Conservation (phyloP, 208 protist genomes). For the Trypanosoma platydactyli region DNA sequence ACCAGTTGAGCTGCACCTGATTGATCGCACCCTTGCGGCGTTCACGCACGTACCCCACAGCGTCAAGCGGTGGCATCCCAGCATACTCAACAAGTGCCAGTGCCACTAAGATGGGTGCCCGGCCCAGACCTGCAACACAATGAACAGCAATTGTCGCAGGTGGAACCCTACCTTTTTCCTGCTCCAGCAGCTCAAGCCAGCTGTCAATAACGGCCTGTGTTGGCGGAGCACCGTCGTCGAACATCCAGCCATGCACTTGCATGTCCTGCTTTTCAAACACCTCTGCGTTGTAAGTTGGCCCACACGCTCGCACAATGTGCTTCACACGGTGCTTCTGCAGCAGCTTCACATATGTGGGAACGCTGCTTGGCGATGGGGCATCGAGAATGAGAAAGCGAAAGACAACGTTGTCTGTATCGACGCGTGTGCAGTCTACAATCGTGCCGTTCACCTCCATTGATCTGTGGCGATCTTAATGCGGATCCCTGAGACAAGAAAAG, state of each 20-base stretch:
- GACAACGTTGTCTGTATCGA: slow-evolving; percentile 28
- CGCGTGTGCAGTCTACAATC: slow-evolving; percentile 35
- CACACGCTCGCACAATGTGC: slow-evolving; percentile 54
- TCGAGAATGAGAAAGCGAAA: slow-evolving; percentile 58
- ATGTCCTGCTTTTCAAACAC: slow-evolving; percentile 32
- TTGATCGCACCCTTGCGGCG: slow-evolving; percentile 67
- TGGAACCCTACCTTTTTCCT: slow-evolving; percentile 20
- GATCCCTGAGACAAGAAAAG: neutral
- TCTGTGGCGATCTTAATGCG: neutral
- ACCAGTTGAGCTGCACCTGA: slow-evolving; percentile 59
- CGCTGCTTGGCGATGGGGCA: slow-evolving; percentile 41
- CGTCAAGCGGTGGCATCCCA: slow-evolving; percentile 49
- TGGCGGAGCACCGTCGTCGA: slow-evolving; percentile 67
- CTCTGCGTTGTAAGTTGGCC: slow-evolving; percentile 39
- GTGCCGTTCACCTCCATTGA: slow-evolving; percentile 41
- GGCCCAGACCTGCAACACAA: slow-evolving; percentile 69
- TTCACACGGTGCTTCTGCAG: slow-evolving; percentile 47
- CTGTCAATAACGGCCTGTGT: slow-evolving; percentile 41
- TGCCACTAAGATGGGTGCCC: slow-evolving; percentile 66
- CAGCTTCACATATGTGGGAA: slow-evolving; percentile 46
- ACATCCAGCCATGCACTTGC: slow-evolving; percentile 48
- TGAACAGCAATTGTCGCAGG: slow-evolving; percentile 55
- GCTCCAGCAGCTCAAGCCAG: slow-evolving; percentile 54
- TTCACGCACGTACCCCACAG: slow-evolving; percentile 57
- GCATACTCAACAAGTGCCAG: slow-evolving; percentile 60